Base-by-base conservation (phyloP, 1,139 yeast genomes). In the Yueomyces sp. region DNA sequence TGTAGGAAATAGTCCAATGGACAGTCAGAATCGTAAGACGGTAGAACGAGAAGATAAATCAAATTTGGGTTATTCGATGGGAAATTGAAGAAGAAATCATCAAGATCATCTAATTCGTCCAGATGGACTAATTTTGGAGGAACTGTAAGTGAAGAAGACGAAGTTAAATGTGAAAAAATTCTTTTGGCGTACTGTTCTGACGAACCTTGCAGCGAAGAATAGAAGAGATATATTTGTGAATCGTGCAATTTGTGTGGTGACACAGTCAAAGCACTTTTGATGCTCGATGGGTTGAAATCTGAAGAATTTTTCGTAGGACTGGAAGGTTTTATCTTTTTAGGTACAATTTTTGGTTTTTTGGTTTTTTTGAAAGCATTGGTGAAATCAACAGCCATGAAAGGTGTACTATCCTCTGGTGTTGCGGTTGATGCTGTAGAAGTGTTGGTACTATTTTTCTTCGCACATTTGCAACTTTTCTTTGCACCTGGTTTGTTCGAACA, bases 11-110 rank as follows among this genome's bases (percentile, higher is more conserved):
- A 87, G 61, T 87, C 97, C 40, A 89, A 72, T 8, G 96, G 96
- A 1, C 94, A 83, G 61, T 87, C 96, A 0, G 89, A 83, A 53
- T 86, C 96, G 58, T 87, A 87, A 0, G 96, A 85, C 2, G 97
- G 97, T 30, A 87, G 68, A 12, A 87, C 85, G 49, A 87, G 54
- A 27, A 89, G 58, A 55, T 85, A 87, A n/a, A 84, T 65, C 38
- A 76, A 68, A 36, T 69, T 65, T 9, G n/a, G 5, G n/a, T 33
- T 11, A 11, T 33, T 19, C 30, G 62, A 53, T 5, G 86, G 84
- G 11, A 81, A 77, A 40, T 76, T 70, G 39, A 84, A 69, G 61
- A 87, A 87, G 61, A 76, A 87, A 46, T 83, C 82, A 55, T 87
- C 96, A 44, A 85, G 65, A 60, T 87, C 96, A 49, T 81, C 85